phyloP scores from a whole-genome alignment of 2,329 filamentous ascomycete genomes.

The Sarocladium strictum region DNA sequence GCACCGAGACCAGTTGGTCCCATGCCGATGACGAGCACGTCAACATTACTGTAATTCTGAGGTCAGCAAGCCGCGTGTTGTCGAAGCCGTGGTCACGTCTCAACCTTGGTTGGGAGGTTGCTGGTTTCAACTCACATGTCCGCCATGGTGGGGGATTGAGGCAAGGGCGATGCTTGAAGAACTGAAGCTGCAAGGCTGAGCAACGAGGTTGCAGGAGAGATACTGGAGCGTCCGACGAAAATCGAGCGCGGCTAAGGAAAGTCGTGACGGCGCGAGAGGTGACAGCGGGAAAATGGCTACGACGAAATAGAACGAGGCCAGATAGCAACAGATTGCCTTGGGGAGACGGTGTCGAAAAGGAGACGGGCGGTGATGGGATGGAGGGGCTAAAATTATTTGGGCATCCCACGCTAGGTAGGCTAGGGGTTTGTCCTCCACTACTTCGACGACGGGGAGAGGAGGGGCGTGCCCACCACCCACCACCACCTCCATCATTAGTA shows the following conservation, averaged over 20 bases:
- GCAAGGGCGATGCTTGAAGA: slow-evolving; percentile 7
- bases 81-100: neutral
- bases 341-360: slow-evolving; percentile 10
- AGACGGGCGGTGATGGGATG: slow-evolving; percentile 15
- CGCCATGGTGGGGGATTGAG: slow-evolving; percentile 20
- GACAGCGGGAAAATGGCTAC: slow-evolving; percentile 24
- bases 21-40: slow-evolving; percentile 96
- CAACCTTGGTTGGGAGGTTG: neutral
- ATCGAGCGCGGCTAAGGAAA: slow-evolving; percentile 18
- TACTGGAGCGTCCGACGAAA: neutral
- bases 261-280: slow-evolving; percentile 15
- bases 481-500: slow-evolving; percentile 2
- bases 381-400: slow-evolving; percentile 36
- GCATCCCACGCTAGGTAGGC: slow-evolving; percentile 12
- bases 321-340: neutral
- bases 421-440: slow-evolving; percentile 16
- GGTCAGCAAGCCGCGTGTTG: slow-evolving; percentile 15
- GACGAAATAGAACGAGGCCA: slow-evolving; percentile 3
- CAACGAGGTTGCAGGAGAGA: neutral
- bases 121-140: slow-evolving; percentile 17
- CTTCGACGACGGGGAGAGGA: neutral
- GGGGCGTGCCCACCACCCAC: slow-evolving; percentile 7
- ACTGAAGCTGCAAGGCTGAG: slow-evolving; percentile 4
- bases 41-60: slow-evolving; percentile 63
- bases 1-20: slow-evolving; percentile 96